A percentile compares a stretch with the other conserved stretches of the same genome.
phyloP scores from a whole-genome alignment of 2,329 filamentous ascomycete genomes.

The Diplodia intermedia region DNA sequence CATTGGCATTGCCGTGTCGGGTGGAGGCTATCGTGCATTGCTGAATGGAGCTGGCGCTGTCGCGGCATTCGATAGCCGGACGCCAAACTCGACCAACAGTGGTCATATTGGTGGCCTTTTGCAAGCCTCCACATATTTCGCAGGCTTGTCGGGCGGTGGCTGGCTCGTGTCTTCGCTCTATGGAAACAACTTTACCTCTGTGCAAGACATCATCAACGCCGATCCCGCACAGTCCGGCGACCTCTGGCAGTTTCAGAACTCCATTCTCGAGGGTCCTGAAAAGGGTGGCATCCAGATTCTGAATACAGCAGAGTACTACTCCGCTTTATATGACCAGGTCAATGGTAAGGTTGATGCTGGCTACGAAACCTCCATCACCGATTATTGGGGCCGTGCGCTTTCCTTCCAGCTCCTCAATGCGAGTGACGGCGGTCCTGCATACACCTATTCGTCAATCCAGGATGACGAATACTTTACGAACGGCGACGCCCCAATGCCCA shows the following conservation, averaged over 20 bases:
- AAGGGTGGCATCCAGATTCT: slow-evolving; percentile 60
- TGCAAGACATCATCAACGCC: slow-evolving; percentile 62
- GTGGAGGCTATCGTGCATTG: slow-evolving; percentile 86
- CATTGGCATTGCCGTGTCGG: slow-evolving; percentile 79
- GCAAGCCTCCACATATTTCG: slow-evolving; percentile 80
- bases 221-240: slow-evolving; percentile 49
- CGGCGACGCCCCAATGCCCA: slow-evolving; percentile 72
- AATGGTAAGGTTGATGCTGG: slow-evolving; percentile 67
- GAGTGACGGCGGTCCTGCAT: slow-evolving; percentile 73
- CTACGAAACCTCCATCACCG: slow-evolving; percentile 75
- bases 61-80: slow-evolving; percentile 79
- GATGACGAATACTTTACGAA: slow-evolving; percentile 66
- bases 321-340: slow-evolving; percentile 65
- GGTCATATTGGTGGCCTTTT: slow-evolving; percentile 82
- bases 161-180: slow-evolving; percentile 87
- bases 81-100: slow-evolving; percentile 62
- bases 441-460: slow-evolving; percentile 83
- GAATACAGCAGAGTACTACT: slow-evolving; percentile 67
- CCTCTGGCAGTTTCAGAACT: slow-evolving; percentile 69
- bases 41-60: slow-evolving; percentile 82
- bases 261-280: slow-evolving; percentile 65
- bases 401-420: slow-evolving; percentile 85
- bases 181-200: slow-evolving; percentile 77
- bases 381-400: slow-evolving; percentile 87
- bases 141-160: slow-evolving; percentile 80